Conservation (phyloP, 2,329 filamentous ascomycete species). For the Penicillium capsulatum region DNA sequence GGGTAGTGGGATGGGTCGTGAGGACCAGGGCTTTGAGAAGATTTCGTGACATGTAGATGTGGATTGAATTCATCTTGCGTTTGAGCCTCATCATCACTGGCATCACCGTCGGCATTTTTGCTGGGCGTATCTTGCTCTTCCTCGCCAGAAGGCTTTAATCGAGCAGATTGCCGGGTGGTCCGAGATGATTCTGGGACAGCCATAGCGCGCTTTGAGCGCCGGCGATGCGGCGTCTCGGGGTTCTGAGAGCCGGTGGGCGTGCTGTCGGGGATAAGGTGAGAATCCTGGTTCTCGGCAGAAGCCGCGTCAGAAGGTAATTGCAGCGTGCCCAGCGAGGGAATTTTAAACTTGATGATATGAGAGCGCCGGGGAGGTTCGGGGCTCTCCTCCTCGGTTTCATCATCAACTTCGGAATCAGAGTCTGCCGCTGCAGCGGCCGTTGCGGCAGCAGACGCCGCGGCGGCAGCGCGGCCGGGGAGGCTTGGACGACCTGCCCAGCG, state of each 20-base stretch:
- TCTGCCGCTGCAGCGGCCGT: not conserved
- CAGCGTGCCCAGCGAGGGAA: conserved; percentile 7
- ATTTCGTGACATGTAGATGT: conserved; percentile 4
- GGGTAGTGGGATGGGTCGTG: not conserved
- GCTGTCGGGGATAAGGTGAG: conserved; percentile 5
- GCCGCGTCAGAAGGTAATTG: conserved; percentile 3
- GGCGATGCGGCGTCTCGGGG: conserved; percentile 31
- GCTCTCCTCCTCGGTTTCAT: not conserved
- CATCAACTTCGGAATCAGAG: conserved; percentile 2
- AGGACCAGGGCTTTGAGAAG: conserved; percentile 13
- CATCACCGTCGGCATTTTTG: conserved; percentile 10
- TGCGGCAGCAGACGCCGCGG: not conserved
- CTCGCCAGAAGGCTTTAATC: conserved; percentile 26
- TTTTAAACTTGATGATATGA: conserved; percentile 16
- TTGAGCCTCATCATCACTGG: conserved; percentile 8
- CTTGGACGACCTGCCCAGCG: conserved; percentile 12
- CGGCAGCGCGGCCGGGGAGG: conserved; percentile 6
- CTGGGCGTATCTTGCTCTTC: conserved; percentile 17
- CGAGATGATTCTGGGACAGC: conserved; percentile 31
- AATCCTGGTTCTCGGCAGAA: conserved; percentile 12
- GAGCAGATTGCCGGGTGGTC: conserved; percentile 35
- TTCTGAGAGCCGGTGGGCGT: conserved; percentile 8
- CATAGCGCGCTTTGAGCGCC: conserved; percentile 30
- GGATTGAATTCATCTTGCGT: conserved; percentile 1
- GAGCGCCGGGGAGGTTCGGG: conserved; percentile 5